Percentiles rank a stretch among this genome's conserved stretches.
Evolutionary conservation across 2,329 filamentous ascomycete species (phyloP).

Genomic region (Paecilomyces sp.): DNA sequence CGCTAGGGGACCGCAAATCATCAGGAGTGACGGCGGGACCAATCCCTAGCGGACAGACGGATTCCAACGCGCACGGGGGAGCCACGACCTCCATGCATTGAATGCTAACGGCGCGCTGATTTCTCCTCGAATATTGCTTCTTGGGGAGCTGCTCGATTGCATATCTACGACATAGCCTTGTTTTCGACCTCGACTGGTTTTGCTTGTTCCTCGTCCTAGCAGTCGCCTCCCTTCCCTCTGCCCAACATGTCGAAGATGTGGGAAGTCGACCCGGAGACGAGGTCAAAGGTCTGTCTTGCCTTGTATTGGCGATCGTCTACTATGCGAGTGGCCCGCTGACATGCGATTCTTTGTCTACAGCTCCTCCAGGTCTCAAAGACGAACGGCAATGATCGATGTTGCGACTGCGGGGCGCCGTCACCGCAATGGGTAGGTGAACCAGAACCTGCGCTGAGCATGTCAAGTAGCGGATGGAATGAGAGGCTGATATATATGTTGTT

Average conservation of each 20-base stretch:
- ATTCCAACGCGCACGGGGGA: neutral
- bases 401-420: constrained; percentile 90
- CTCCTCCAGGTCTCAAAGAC: constrained; percentile 86
- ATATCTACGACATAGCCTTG: neutral
- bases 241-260: constrained; percentile 67
- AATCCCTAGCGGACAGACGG: neutral
- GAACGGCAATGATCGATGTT: constrained; percentile 81
- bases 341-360: constrained; percentile 39
- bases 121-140: neutral
- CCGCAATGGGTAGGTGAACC: constrained; percentile 78
- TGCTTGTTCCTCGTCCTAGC: neutral
- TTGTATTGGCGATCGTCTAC: neutral
- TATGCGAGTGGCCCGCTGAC: neutral
- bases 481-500: neutral
- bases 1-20: neutral
- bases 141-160: neutral
- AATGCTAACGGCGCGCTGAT: neutral
- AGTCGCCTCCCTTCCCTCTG: neutral
- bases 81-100: neutral
- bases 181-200: neutral
- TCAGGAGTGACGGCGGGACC: neutral
- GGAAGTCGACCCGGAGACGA: constrained; percentile 97
- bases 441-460: neutral
- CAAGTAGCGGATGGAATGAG: neutral
- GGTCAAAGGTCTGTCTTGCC: constrained; percentile 65